Evolutionary conservation across 176 grass and related monocot genomes (phyloP).

Genomic region (Neostapfia colusana): DNA sequence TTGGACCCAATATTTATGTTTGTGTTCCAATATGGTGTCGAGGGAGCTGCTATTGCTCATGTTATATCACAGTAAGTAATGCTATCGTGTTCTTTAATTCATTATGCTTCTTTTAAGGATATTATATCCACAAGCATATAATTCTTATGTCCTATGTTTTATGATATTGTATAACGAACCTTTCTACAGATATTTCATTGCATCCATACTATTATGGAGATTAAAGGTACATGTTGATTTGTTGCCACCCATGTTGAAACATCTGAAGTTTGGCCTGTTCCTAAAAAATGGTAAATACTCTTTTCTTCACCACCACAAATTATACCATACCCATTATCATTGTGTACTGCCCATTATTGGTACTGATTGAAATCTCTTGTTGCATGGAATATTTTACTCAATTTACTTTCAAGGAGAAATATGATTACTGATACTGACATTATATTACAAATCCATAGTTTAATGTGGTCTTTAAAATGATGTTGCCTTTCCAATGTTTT

Average conservation of each 20-base stretch:
- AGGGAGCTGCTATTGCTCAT: conserved; percentile 94
- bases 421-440: no score
- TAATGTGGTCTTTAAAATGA: no score
- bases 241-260: conserved; percentile 58
- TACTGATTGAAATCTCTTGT: background rate
- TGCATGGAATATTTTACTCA: background rate
- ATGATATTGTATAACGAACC: conserved; percentile 36
- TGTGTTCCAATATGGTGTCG: conserved; percentile 74
- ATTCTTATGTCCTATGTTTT: conserved; percentile 33
- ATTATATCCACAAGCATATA: conserved; percentile 32
- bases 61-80: conserved; percentile 93
- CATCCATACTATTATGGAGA: conserved; percentile 70
- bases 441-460: no score
- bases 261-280: conserved; percentile 71
- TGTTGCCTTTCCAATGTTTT: no score
- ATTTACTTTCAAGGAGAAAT: no score
- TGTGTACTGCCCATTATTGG: background rate
- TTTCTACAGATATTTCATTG: conserved; percentile 75
- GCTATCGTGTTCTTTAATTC: conserved; percentile 4
- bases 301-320: background rate
- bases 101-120: background rate
- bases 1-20: conserved; percentile 97
- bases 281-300: conserved; percentile 64
- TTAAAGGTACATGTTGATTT: conserved; percentile 59
- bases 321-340: background rate